Base-by-base conservation (phyloP, 768 basidiomycete species). In the Mycena chlorophos region DNA sequence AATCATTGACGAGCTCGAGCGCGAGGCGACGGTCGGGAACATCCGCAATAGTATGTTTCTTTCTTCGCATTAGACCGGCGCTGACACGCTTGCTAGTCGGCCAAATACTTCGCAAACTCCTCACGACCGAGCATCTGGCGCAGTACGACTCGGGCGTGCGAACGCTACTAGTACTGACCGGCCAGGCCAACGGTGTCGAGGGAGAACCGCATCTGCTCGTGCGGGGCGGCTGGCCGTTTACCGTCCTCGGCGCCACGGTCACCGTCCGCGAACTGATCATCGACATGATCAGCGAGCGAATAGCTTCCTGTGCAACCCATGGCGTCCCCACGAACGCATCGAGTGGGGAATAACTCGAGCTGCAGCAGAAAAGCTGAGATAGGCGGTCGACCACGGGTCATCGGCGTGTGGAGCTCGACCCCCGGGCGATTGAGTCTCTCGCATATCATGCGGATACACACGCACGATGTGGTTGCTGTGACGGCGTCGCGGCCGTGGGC, bases 81-180 rank as follows among this genome's bases (percentile, higher is more conserved):
- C 34, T 47, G 29, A 5, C 27, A 14, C 27, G 43, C 30, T 37
- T 40, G 49, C 2, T 60, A 92, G 90, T 97, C 61, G 94, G 94
- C 14, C 94, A 96, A 72, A 96, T 94, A 0, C 94, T 94, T 10
- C 79, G 86, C 25, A 94, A 92, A 65, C 79, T 97, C 6, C 97
- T 97, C 70, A 78, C 71, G 6, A 63, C 73, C 0, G 80, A 90
- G 2, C 95, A 97, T 76, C 92, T 93, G 0, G 72, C 77, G 25
- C n/a, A n/a, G n/a, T n/a, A n/a, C n/a, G n/a, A 86, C 66, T 81
- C 88, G 47, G 91, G 92, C 0, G 68, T 83, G n/a, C 76, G 81
- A 2, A 86, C 83, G 22, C 77, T 97, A 17, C n/a, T n/a, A n/a
- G n/a, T n/a, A n/a, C 91, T 94, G 0, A 69, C 87, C 3, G 87